phyloP scores from a whole-genome alignment of 1,139 yeast species.

The Blastobotrys elegans region DNA sequence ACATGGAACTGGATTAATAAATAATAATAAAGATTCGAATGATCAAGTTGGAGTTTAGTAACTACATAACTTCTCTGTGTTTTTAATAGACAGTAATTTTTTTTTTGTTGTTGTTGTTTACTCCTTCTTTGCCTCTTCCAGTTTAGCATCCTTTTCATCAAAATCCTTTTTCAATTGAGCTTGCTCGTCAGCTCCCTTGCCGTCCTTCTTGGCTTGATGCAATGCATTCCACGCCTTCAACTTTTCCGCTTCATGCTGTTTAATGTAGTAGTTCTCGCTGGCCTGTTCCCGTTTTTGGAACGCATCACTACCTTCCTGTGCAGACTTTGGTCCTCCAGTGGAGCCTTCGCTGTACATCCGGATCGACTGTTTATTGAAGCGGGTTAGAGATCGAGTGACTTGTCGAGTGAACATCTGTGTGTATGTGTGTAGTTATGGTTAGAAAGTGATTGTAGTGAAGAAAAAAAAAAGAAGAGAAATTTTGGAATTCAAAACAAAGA shows the following conservation, averaged over 20 bases:
- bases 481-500: background rate
- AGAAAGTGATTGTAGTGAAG: background rate
- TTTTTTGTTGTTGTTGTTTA: background rate
- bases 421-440: too few species aligned
- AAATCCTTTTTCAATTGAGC: conserved; percentile 32
- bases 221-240: conserved; percentile 43
- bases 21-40: too few species aligned
- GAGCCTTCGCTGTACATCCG: conserved; percentile 42
- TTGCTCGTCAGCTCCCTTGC: conserved; percentile 26
- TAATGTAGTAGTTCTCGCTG: conserved; percentile 59
- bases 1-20: conserved; percentile 13
- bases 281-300: conserved; percentile 65
- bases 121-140: conserved; percentile 1
- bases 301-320: conserved; percentile 44
- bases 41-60: too few species aligned
- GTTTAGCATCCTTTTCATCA: conserved; percentile 3
- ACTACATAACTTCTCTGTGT: background rate
- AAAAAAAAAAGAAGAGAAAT: background rate
- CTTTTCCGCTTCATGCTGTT: conserved; percentile 59
- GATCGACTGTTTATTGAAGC: background rate
- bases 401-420: background rate
- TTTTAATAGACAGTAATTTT: too few species aligned
- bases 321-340: conserved; percentile 50
- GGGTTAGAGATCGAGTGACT: background rate
- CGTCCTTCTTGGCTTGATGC: conserved; percentile 26